These are phyloP conservation scores for Letharia columbiana DNA, from an alignment of 495 filamentous ascomycete species.

Conservation along the genomic window DNA sequence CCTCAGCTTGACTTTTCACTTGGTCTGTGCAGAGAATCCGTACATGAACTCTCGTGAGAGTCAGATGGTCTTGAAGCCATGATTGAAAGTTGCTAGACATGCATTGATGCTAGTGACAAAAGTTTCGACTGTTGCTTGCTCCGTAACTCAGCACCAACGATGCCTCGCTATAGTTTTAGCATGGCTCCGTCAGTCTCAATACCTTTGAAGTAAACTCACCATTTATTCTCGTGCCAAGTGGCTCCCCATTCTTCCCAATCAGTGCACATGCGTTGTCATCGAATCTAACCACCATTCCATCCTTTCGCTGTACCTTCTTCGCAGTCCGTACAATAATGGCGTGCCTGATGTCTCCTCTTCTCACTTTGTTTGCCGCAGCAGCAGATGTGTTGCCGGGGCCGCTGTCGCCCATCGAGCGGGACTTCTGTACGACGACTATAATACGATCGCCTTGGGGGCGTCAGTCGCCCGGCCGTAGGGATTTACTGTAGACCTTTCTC, in stretches of 20 bases:
- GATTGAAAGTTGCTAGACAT: conserved; percentile 45
- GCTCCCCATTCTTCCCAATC: conserved; percentile 95
- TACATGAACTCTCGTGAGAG: neutral
- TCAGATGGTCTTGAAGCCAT: neutral
- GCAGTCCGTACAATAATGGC: conserved; percentile 87
- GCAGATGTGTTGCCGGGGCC: conserved; percentile 42
- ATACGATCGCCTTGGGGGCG: conserved; percentile 76
- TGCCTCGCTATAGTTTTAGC: conserved; percentile 13
- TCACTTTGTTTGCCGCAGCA: conserved; percentile 78
- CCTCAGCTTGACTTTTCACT: neutral
- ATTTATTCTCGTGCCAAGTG: conserved; percentile 86
- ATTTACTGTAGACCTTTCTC: conserved; percentile 26
- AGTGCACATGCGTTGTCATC: conserved; percentile 98
- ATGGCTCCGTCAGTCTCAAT: conserved; percentile 58
- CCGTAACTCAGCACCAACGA: conserved; percentile 62
- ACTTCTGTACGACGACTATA: conserved; percentile 95
- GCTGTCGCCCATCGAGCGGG: conserved; percentile 65
- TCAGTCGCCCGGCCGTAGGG: neutral
- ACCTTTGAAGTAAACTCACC: conserved; percentile 36
- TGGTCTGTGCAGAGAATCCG: neutral
- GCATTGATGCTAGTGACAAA: conserved; percentile 86
- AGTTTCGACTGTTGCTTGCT: conserved; percentile 96
- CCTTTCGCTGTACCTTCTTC: conserved; percentile 75
- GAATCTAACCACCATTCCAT: conserved; percentile 85
- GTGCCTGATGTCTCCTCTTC: conserved; percentile 92